A percentile compares a stretch with the other conserved stretches of the same genome.
Evolutionary conservation across 2,329 filamentous ascomycete species (phyloP).

Genomic region (Scolecobasidium constrictum): DNA sequence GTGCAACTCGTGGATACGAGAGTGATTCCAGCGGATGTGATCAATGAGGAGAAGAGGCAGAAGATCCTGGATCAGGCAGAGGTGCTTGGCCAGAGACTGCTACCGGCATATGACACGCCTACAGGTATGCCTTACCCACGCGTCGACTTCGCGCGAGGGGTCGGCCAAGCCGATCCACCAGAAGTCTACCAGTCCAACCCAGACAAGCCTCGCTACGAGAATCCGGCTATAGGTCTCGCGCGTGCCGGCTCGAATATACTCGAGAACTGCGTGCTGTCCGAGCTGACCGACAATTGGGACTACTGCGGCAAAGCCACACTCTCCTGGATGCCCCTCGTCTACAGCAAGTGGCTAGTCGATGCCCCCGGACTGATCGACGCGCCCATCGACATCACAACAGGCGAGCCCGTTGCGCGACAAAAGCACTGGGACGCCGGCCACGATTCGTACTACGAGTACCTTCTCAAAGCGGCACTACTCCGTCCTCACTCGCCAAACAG

Average conservation of each 20-base stretch:
- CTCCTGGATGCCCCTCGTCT: slow-evolving; percentile 35
- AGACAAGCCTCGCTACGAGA: slow-evolving; percentile 20
- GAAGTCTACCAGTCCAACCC: slow-evolving; percentile 19
- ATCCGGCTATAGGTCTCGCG: slow-evolving; percentile 29
- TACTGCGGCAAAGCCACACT: slow-evolving; percentile 31
- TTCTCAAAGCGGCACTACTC: slow-evolving; percentile 29
- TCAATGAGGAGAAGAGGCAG: slow-evolving; percentile 21
- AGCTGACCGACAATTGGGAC: slow-evolving; percentile 27
- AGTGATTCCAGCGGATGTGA: slow-evolving; percentile 23
- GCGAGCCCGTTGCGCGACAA: slow-evolving; percentile 25
- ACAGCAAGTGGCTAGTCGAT: slow-evolving; percentile 26
- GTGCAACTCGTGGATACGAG: slow-evolving; percentile 31
- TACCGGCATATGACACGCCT: slow-evolving; percentile 28
- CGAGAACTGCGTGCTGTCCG: slow-evolving; percentile 30
- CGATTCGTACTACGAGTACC: slow-evolving; percentile 33
- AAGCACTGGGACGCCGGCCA: slow-evolving; percentile 34
- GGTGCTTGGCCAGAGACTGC: slow-evolving; percentile 24
- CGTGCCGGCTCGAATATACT: slow-evolving; percentile 33
- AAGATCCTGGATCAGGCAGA: slow-evolving; percentile 26
- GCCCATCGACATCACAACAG: slow-evolving; percentile 32
- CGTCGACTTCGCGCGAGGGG: slow-evolving; percentile 28
- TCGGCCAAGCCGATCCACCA: slow-evolving; percentile 22
- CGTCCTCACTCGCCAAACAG: slow-evolving; percentile 24
- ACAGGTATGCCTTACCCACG: slow-evolving; percentile 34
- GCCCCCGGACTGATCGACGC: slow-evolving; percentile 30